A percentile compares a stretch with the other conserved stretches of the same genome.
phyloP scores from a whole-genome alignment of 106 monocot genomes.

The Phalaenopsis aphrodite region DNA sequence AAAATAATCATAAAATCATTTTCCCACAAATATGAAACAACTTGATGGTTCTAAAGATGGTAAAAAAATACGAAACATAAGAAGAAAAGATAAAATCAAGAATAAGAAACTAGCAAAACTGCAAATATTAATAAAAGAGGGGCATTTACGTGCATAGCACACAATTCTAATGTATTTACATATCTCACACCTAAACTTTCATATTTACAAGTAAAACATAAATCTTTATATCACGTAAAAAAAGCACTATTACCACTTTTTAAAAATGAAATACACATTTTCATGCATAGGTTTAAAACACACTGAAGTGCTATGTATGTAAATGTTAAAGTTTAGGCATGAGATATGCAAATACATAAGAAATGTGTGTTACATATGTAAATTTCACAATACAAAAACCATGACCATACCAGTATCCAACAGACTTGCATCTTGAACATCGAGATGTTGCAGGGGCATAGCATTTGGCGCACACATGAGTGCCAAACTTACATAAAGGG shows the following conservation, averaged over 20 bases:
- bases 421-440: slow-evolving; percentile 94
- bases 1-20: not conserved
- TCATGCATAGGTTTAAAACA: too few relatives aligned
- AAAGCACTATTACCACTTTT: too few relatives aligned
- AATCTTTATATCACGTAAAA: too few relatives aligned
- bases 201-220: too few relatives aligned
- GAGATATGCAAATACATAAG: too few relatives aligned
- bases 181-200: too few relatives aligned
- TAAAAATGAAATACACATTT: too few relatives aligned
- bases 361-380: too few relatives aligned
- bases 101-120: not conserved
- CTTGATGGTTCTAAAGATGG: not conserved
- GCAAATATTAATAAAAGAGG: not conserved
- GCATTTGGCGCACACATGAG: slow-evolving; percentile 74
- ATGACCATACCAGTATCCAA: slow-evolving; percentile 80
- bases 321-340: too few relatives aligned
- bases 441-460: slow-evolving; percentile 79
- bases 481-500: slow-evolving; percentile 22
- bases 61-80: not conserved
- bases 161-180: too few relatives aligned
- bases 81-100: not conserved
- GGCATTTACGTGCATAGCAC: too few relatives aligned
- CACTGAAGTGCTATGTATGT: too few relatives aligned
- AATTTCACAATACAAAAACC: not conserved
- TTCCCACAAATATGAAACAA: not conserved